These are phyloP conservation scores for Chenopodium quinoa DNA, from an alignment of 148 eudicot species.

Conservation along the genomic window DNA sequence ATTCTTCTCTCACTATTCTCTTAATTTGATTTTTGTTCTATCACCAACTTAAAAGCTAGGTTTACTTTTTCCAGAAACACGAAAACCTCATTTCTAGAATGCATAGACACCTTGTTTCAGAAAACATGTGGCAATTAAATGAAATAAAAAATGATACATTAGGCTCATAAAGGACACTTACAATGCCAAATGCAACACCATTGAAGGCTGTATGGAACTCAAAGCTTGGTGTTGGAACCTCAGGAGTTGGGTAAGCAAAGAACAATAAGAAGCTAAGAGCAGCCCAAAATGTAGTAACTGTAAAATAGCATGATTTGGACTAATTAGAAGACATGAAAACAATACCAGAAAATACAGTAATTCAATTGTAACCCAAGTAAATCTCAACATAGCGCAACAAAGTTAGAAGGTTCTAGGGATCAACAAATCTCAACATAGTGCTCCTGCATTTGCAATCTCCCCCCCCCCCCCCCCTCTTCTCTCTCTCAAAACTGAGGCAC, in stretches of 20 bases:
- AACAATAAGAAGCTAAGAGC: slow-evolving; percentile 82
- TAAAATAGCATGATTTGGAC: slow-evolving; percentile 21
- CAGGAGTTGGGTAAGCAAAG: slow-evolving; percentile 96
- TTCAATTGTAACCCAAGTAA: background rate
- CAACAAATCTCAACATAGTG: background rate
- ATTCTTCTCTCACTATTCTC: background rate
- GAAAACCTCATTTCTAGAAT: background rate
- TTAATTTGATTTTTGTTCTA: background rate
- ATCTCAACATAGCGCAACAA: background rate
- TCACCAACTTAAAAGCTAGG: background rate
- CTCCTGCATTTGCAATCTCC: too few species aligned
- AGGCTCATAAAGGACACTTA: slow-evolving; percentile 38
- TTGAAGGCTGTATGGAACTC: slow-evolving; percentile 89
- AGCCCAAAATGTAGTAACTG: slow-evolving; percentile 91
- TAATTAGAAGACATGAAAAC: slow-evolving; percentile 6
- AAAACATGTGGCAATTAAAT: background rate
- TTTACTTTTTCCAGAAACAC: background rate
- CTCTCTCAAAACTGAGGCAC: too few species aligned
- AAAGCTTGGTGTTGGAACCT: slow-evolving; percentile 90
- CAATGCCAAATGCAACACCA: slow-evolving; percentile 96
- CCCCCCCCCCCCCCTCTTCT: too few species aligned
- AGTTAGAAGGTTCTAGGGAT: background rate
- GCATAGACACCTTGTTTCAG: background rate
- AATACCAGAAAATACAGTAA: background rate
- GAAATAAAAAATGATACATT: background rate